Percentiles rank a stretch among this genome's conserved stretches.
Evolutionary conservation across 192 early-diverging fungal species (phyloP).

Genomic region (Backusella circina): DNA sequence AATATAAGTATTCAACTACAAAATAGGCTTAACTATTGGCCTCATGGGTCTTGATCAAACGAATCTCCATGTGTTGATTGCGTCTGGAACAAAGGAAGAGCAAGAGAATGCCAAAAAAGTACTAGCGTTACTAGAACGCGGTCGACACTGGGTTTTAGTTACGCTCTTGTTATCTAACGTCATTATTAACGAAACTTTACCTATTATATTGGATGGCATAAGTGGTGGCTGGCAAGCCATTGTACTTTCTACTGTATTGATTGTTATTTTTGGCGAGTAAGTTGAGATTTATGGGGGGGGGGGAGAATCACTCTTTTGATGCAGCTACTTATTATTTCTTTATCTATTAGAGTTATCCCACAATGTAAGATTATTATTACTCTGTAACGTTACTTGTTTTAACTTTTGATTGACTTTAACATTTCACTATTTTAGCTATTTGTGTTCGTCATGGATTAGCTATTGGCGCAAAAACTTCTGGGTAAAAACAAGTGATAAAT

Average conservation of each 20-base stretch:
- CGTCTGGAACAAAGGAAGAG: constrained; percentile 69
- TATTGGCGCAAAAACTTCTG: constrained; percentile 87
- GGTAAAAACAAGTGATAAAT: constrained; percentile 16
- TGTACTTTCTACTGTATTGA: constrained; percentile 80
- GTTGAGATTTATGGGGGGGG: constrained; percentile 12
- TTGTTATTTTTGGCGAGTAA: constrained; percentile 95
- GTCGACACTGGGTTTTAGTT: constrained; percentile 87
- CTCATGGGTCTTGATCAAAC: constrained; percentile 71
- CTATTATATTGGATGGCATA: constrained; percentile 77
- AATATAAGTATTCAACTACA: neutral
- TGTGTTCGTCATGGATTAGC: constrained; percentile 88
- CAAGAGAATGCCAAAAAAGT: constrained; percentile 63
- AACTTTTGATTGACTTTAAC: neutral
- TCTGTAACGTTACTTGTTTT: neutral
- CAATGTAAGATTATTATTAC: constrained; percentile 44
- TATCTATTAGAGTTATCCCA: constrained; percentile 65
- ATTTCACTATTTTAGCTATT: constrained; percentile 47
- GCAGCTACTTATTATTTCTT: neutral
- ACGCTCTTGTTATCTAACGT: constrained; percentile 93
- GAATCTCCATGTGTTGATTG: constrained; percentile 77
- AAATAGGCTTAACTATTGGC: constrained; percentile 28
- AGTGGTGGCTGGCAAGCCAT: constrained; percentile 81
- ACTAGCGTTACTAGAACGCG: constrained; percentile 36
- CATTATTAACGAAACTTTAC: constrained; percentile 91
- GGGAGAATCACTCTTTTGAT: neutral